These are phyloP conservation scores for Colletotrichum gigasporum DNA, from an alignment of 2,329 filamentous ascomycete genomes.

Conservation along the genomic window DNA sequence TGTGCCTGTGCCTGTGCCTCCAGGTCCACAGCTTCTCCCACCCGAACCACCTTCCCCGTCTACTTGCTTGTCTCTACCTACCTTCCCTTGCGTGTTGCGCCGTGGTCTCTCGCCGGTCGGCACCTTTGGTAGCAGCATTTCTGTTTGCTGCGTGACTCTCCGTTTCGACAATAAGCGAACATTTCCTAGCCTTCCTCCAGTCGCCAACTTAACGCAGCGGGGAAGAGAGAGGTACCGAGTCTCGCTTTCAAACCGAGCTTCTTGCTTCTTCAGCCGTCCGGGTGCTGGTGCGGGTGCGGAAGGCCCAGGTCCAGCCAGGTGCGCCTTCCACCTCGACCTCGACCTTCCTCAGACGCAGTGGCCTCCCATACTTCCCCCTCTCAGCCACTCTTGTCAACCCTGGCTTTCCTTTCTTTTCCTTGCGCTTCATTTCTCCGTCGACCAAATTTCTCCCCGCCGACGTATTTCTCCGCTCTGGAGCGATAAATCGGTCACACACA, in stretches of 20 bases:
- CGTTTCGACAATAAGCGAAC: no score
- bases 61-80: neutral
- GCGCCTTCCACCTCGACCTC: neutral
- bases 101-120: neutral
- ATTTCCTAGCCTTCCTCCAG: no score
- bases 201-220: no score
- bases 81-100: neutral
- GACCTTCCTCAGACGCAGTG: neutral
- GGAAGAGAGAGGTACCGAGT: neutral
- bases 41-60: neutral
- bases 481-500: no score
- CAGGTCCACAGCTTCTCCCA: neutral
- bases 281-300: neutral
- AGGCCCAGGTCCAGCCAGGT: no score
- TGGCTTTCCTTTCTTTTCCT: conserved; percentile 18
- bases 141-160: neutral
- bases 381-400: conserved; percentile 27
- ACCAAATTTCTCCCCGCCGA: neutral
- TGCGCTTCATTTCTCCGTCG: neutral
- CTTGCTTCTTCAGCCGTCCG: neutral
- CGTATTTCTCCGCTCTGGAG: no score
- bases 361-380: neutral
- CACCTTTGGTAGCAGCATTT: neutral
- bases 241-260: neutral
- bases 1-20: conserved; percentile 7